Evolutionary conservation across 176 grass and related monocot genomes (phyloP), one percentile per base, ranked within the genome.

Genomic region (Canna indica): DNA sequence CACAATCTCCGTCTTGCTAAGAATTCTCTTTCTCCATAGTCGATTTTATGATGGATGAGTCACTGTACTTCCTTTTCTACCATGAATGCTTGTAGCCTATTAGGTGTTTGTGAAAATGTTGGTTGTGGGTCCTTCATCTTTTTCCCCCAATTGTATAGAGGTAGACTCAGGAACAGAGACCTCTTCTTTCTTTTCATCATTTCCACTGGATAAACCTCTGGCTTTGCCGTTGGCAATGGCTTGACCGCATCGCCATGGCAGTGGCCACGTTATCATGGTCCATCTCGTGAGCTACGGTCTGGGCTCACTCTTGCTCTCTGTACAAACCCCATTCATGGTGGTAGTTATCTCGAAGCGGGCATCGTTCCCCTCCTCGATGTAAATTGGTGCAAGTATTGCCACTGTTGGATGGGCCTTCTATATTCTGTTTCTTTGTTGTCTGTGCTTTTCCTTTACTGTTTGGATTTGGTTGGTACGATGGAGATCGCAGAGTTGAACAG

Each of bases 391-490:
- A 46, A 68, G 34, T 17, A 42, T 69, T 24, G 25, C 48, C 22
- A 44, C 65, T 69, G 52, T 69, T 77, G 48, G 36, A 69, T 60
- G 65, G 75, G 16, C 26, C 34, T 39, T 75, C 32, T 58, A 41
- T 58, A 68, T 69, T 77, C 75, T 59, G 28, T 42, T 77, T 58
- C 54, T 77, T 50, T 77, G 75, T 69, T 77, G 36, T 18, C 48
- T 38, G 65, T 59, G 33, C 47, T 69, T 77, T 77, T 45, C 47
- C 64, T 69, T 44, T n/a, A 52, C 75, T 69, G 47, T 46, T 77
- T 77, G 27, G 75, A 77, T 77, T 77, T 77, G 75, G 75, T 77
- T n/a, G 75, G 75, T 69, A 45, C 11, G 64, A 69, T 69, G 59
- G 64, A 5, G 65, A 32, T 69, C 47, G 7, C 5, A 46, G 16